These are phyloP conservation scores for Debaryomyces subglobosus DNA, from an alignment of 1,139 yeast genomes.

Conservation along the genomic window DNA sequence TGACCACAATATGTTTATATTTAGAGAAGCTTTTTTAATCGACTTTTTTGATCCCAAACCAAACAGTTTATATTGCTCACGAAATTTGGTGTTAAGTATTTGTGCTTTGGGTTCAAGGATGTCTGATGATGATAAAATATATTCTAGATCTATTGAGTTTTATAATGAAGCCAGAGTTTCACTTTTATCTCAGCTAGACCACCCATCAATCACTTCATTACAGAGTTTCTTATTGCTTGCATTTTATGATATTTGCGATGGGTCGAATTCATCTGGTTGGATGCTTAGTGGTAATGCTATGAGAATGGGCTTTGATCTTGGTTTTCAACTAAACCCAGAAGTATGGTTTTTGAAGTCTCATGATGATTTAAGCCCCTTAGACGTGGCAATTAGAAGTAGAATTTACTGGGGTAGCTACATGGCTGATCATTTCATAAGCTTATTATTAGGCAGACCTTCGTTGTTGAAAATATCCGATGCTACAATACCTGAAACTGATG, in stretches of 20 bases:
- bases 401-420: slow-evolving; percentile 71
- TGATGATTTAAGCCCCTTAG: slow-evolving; percentile 38
- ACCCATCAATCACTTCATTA: slow-evolving; percentile 46
- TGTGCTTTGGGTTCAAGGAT: slow-evolving; percentile 60
- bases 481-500: slow-evolving; percentile 62
- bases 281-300: slow-evolving; percentile 62
- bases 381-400: slow-evolving; percentile 58
- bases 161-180: slow-evolving; percentile 49
- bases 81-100: slow-evolving; percentile 53
- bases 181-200: slow-evolving; percentile 43
- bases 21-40: slow-evolving; percentile 63
- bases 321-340: slow-evolving; percentile 64
- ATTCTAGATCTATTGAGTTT: slow-evolving; percentile 40
- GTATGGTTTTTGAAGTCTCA: slow-evolving; percentile 51
- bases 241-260: slow-evolving; percentile 59
- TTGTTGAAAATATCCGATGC: slow-evolving; percentile 59
- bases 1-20: slow-evolving; percentile 62
- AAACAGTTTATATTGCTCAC: slow-evolving; percentile 52
- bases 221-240: slow-evolving; percentile 56
- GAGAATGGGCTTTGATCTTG: slow-evolving; percentile 66
- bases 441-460: slow-evolving; percentile 62
- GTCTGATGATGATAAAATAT: slow-evolving; percentile 46
- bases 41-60: slow-evolving; percentile 57
- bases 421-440: slow-evolving; percentile 65
- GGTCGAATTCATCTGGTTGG: slow-evolving; percentile 63